Conservation (phyloP, 2,329 filamentous ascomycete species). For the Pseudogymnoascus sp. region DNA sequence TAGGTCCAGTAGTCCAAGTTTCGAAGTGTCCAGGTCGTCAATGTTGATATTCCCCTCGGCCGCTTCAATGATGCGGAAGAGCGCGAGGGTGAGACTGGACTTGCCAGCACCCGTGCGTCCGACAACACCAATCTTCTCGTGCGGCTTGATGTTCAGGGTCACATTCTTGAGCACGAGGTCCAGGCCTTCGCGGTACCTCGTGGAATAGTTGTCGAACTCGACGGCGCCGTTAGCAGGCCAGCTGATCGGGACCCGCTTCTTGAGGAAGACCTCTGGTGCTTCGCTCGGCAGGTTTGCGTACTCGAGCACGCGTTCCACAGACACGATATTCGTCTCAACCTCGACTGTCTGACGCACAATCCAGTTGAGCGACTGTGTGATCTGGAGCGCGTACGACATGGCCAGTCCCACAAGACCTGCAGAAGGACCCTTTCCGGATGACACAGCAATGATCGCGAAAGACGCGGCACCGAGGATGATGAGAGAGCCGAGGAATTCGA, state of each 20-base stretch:
- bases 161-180: constrained; percentile 92
- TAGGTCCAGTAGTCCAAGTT: constrained; percentile 82
- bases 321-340: constrained; percentile 99
- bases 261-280: constrained; percentile 86
- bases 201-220: constrained; percentile 88
- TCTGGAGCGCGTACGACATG: constrained; percentile 96
- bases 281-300: constrained; percentile 88
- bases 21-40: constrained; percentile 79
- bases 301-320: constrained; percentile 93
- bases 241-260: constrained; percentile 74
- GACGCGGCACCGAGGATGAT: constrained; percentile 84
- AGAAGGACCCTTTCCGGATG: constrained; percentile 53
- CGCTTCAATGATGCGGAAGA: constrained; percentile 94
- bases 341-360: constrained; percentile 97
- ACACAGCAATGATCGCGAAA: constrained; percentile 73
- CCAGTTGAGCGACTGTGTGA: constrained; percentile 97
- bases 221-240: constrained; percentile 89
- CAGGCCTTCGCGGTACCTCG: constrained; percentile 80
- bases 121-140: constrained; percentile 97
- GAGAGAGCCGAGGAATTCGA: constrained; percentile 90
- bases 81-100: constrained; percentile 80
- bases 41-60: constrained; percentile 77
- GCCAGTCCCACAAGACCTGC: constrained; percentile 78
- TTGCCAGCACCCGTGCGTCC: constrained; percentile 95
- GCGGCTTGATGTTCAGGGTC: constrained; percentile 83